These are phyloP conservation scores for Ceratobasidium papillatum DNA, from an alignment of 1,284 basidiomycete species.

Conservation along the genomic window DNA sequence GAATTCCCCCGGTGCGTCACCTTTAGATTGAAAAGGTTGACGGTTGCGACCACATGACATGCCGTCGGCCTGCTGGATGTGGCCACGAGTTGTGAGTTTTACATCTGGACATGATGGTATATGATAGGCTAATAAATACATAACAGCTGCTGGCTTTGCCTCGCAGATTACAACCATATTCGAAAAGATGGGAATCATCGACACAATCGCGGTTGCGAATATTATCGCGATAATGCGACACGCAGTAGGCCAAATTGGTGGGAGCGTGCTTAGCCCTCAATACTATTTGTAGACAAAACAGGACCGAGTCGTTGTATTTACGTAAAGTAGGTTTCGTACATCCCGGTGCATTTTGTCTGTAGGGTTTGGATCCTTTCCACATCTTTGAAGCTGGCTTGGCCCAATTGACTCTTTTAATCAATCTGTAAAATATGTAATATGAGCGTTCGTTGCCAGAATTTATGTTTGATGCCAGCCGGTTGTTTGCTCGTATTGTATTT, in stretches of 20 bases:
- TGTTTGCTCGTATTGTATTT: neutral
- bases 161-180: constrained; percentile 3
- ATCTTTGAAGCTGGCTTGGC: too few relatives aligned
- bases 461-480: too few relatives aligned
- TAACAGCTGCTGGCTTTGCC: constrained; percentile 19
- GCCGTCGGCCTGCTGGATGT: constrained; percentile 18
- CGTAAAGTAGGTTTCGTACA: too few relatives aligned
- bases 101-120: too few relatives aligned
- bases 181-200: constrained; percentile 1
- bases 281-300: too few relatives aligned
- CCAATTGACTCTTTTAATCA: too few relatives aligned
- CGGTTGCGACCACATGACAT: constrained; percentile 27
- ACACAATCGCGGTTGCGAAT: neutral
- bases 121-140: too few relatives aligned
- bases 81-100: constrained; percentile 24
- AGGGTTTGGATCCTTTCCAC: too few relatives aligned
- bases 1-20: neutral
- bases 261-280: neutral
- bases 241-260: neutral
- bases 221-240: neutral
- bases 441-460: neutral
- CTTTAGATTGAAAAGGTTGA: constrained; percentile 8
- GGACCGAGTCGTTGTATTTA: too few relatives aligned
- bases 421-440: too few relatives aligned
- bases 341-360: too few relatives aligned